Percentiles rank a stretch among this genome's conserved stretches.
phyloP scores from a whole-genome alignment of 106 monocot genomes.

The Posidonia australis region DNA sequence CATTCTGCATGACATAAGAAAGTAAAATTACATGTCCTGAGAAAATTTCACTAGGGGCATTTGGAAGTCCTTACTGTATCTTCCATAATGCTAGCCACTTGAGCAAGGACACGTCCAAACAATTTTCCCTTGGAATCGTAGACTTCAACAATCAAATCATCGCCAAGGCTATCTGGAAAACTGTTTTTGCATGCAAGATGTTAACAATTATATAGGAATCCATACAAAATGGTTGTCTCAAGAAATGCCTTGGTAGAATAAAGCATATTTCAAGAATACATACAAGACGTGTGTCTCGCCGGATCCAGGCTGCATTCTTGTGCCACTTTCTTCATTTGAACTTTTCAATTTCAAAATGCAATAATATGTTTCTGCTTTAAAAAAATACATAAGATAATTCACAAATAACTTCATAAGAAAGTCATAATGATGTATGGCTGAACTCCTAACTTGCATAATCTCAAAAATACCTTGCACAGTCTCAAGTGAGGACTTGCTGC shows the following conservation, averaged over 20 bases:
- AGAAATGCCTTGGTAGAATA: neutral
- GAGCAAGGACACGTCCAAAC: conserved; percentile 65
- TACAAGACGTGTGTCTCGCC: conserved; percentile 96
- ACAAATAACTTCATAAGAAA: neutral
- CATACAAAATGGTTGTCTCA: neutral
- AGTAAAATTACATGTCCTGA: neutral
- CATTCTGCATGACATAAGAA: conserved; percentile 30
- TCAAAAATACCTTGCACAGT: conserved; percentile 32
- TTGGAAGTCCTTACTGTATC: conserved; percentile 44
- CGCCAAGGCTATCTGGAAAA: conserved; percentile 93
- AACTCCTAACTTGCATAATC: neutral
- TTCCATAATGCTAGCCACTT: conserved; percentile 76
- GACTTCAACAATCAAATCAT: conserved; percentile 84
- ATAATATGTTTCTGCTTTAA: conserved; percentile 43
- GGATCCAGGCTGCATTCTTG: conserved; percentile 83
- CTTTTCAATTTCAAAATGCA: conserved; percentile 85
- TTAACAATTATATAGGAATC: neutral
- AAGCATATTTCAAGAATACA: conserved; percentile 17
- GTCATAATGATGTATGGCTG: neutral
- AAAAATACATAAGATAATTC: neutral
- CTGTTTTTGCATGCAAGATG: conserved; percentile 28
- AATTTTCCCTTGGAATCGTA: conserved; percentile 76
- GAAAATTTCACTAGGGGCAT: neutral
- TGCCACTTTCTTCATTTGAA: conserved; percentile 45
- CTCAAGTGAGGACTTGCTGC: conserved; percentile 61